These are phyloP conservation scores for Calocera viscosa DNA, from an alignment of 768 basidiomycete genomes.

Conservation along the genomic window DNA sequence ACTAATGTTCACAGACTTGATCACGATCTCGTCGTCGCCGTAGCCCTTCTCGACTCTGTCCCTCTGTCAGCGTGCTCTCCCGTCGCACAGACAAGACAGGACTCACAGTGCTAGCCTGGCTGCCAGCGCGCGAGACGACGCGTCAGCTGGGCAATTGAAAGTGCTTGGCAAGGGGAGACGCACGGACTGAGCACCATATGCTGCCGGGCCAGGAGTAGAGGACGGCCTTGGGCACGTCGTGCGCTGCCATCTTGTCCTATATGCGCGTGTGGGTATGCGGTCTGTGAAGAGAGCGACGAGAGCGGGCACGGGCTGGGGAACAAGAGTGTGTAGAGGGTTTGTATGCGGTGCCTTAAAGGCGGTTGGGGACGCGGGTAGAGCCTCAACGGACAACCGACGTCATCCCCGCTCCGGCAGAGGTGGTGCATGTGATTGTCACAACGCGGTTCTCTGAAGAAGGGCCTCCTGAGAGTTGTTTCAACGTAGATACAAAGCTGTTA, in stretches of 20 bases:
- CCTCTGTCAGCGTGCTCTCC: conserved; percentile 12
- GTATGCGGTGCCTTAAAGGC: background rate
- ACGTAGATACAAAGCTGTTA: background rate
- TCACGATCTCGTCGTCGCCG: conserved; percentile 57
- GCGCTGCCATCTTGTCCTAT: conserved; percentile 16
- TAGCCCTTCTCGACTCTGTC: conserved; percentile 71
- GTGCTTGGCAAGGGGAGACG: conserved; percentile 18
- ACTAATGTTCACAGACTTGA: conserved; percentile 57
- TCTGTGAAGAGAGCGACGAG: no score
- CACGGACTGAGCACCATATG: conserved; percentile 55
- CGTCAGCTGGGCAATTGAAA: background rate
- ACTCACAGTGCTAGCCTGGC: conserved; percentile 48
- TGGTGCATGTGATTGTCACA: background rate
- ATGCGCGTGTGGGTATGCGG: background rate
- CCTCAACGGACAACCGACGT: background rate
- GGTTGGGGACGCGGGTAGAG: background rate
- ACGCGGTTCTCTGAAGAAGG: no score
- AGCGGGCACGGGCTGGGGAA: no score
- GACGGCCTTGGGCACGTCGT: conserved; percentile 47
- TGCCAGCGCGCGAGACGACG: conserved; percentile 17
- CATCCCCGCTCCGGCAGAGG: background rate
- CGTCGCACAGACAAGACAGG: background rate
- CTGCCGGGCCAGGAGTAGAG: conserved; percentile 55
- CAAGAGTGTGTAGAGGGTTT: background rate
- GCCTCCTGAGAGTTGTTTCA: no score